Percentiles rank a stretch among this genome's conserved stretches.
Evolutionary conservation across 2,329 filamentous ascomycete species (phyloP).

Genomic region (Epichloe sp.): DNA sequence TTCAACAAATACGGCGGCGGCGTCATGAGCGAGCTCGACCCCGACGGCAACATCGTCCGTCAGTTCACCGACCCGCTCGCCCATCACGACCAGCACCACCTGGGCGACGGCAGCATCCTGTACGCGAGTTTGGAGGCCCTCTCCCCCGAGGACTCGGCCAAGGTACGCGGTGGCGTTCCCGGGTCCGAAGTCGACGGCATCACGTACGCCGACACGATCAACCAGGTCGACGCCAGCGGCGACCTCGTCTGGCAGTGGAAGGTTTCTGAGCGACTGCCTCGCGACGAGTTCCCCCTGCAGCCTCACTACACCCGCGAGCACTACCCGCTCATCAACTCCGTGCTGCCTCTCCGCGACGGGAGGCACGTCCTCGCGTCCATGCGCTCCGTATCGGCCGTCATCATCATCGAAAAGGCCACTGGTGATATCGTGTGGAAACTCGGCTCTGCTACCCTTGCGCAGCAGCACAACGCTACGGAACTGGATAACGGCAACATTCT

Average conservation of each 20-base stretch:
- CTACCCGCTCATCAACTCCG: conserved; percentile 18
- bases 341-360: conserved; percentile 15
- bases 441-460: conserved; percentile 12
- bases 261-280: conserved; percentile 14
- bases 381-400: conserved; percentile 15
- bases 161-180: conserved; percentile 16
- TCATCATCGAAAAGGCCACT: conserved; percentile 15
- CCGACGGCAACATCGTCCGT: conserved; percentile 12
- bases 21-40: conserved; percentile 17
- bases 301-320: conserved; percentile 19
- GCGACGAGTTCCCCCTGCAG: conserved; percentile 17
- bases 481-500: conserved; percentile 18
- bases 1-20: conserved; percentile 19
- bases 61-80: conserved; percentile 15
- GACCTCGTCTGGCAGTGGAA: conserved; percentile 17
- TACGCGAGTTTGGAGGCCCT: conserved; percentile 17
- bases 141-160: conserved; percentile 11
- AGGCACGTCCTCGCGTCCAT: conserved; percentile 17
- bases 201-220: conserved; percentile 18
- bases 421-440: conserved; percentile 18
- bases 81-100: conserved; percentile 18
- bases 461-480: conserved; percentile 19
- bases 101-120: conserved; percentile 14
- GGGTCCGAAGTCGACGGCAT: conserved; percentile 14
- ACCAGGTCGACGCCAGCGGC: conserved; percentile 14